Evolutionary conservation across 495 filamentous ascomycete species (phyloP), one percentile per base, ranked within the genome.

Genomic region (Penicillium goetzii): DNA sequence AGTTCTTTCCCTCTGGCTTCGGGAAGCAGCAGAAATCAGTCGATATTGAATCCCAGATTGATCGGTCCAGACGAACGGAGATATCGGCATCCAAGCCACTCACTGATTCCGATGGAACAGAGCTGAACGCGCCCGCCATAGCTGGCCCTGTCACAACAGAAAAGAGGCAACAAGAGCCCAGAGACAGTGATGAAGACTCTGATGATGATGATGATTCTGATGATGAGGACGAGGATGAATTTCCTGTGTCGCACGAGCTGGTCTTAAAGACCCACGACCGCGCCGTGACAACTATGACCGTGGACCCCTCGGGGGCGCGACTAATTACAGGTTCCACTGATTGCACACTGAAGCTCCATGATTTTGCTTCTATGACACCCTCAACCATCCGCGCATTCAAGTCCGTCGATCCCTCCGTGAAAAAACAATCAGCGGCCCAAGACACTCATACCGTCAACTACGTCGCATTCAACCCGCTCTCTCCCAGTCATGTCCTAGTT

Each of bases 321-420:
- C 77, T 98, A 66, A 85, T 97, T 28, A 94, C 91, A 58, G 92
- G 92, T 51, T 96, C 92, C 2, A 91, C 89, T 45, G 95, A 99
- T 76, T 93, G 92, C 76, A 92, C 87, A 1, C 72, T 97, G 58
- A 97, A 97, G 70, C 82, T 98, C 23, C 94, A 96, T 75, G 95
- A 99, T 74, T 96, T 99, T 76, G 86, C 92, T 1, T 90, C 94
- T 32, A 94, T 98, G 91, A 97, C 94, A 0, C 90, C 92, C 0
- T 94, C 93, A 4, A 97, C 96, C 0, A 83, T 98, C 30, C 88
- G 92, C 64, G 91, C 96, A 2, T 99, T 99, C 84, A 92, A 91
- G 70, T 92, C 89, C 12, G 83, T 99, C 32, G 95, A 99, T 77
- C 94, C 95, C 2, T 91, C 87, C 58, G 85, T 85, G 26, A 85